Evolutionary conservation across 306 rosid species (phyloP).

Genomic region (Cucumis cinereus): DNA sequence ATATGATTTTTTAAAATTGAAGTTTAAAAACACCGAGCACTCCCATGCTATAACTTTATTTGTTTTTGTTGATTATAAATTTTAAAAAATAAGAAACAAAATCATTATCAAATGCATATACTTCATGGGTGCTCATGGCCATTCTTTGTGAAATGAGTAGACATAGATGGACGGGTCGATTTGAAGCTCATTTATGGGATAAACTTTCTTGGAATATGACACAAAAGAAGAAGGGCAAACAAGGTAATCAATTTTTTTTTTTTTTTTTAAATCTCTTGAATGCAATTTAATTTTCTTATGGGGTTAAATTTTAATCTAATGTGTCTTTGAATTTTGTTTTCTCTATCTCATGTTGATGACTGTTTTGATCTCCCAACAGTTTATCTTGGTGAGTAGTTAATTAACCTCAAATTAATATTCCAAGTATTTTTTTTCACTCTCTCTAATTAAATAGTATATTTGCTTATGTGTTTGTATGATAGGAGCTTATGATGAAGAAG

Average conservation of each 20-base stretch:
- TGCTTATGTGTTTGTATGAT: neutral
- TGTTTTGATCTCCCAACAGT: conserved; percentile 17
- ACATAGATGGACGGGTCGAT: conserved; percentile 90
- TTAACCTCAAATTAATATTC: neutral
- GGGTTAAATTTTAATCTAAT: neutral
- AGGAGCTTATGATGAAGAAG: conserved; percentile 96
- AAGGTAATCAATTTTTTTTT: conserved; percentile 26
- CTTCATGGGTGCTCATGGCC: neutral
- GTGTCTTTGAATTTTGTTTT: neutral
- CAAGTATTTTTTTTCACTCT: neutral
- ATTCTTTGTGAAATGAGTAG: conserved; percentile 14
- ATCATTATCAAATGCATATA: too few relatives aligned
- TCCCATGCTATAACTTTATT: too few relatives aligned
- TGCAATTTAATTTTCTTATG: neutral
- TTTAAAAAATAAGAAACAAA: too few relatives aligned
- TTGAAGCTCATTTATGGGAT: conserved; percentile 92
- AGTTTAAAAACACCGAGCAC: too few relatives aligned
- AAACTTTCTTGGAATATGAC: conserved; percentile 88
- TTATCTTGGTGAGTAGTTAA: conserved; percentile 33
- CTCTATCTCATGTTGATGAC: neutral
- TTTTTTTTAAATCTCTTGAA: neutral
- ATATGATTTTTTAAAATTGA: too few relatives aligned
- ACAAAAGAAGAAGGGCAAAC: conserved; percentile 90
- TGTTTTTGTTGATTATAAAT: too few relatives aligned
- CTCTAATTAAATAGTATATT: neutral